These are phyloP conservation scores for Aureobasidium sp. DNA, from an alignment of 2,329 filamentous ascomycete species.

Conservation along the genomic window DNA sequence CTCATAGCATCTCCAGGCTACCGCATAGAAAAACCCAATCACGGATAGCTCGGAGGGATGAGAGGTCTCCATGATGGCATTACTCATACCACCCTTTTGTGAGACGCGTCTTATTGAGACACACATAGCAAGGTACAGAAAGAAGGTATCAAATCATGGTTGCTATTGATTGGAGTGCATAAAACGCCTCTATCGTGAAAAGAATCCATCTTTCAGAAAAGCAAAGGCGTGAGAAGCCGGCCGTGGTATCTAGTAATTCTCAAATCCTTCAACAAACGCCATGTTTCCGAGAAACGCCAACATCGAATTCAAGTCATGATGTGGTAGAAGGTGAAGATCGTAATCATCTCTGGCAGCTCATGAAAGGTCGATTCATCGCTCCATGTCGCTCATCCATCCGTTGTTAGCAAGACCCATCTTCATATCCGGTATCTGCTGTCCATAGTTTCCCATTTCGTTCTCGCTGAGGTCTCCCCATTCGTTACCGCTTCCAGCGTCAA, in stretches of 20 bases:
- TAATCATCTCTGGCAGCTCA: not conserved
- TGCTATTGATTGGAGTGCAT: not conserved
- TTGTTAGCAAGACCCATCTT: conserved; percentile 2
- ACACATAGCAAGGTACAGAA: not conserved
- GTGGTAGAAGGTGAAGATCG: not conserved
- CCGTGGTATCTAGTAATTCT: conserved; percentile 11
- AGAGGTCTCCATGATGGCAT: no score
- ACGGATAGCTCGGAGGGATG: no score
- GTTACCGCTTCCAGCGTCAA: conserved; percentile 59
- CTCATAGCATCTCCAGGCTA: no score
- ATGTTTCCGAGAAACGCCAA: conserved; percentile 9
- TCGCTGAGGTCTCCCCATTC: conserved; percentile 55
- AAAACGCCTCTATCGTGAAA: conserved; percentile 2
- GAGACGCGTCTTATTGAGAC: no score
- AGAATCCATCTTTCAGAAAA: not conserved
- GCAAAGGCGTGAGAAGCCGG: conserved; percentile 2
- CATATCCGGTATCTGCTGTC: not conserved
- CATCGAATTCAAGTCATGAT: conserved; percentile 2
- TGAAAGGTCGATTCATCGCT: not conserved
- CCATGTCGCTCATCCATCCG: conserved; percentile 4
- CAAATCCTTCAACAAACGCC: conserved; percentile 10
- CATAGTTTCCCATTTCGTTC: conserved; percentile 33
- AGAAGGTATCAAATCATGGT: not conserved
- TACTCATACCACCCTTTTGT: no score
- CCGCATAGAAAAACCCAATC: no score